phyloP scores from a whole-genome alignment of 2,329 filamentous ascomycete species.

The Ophiognomonia clavigignenti-juglandacearum region DNA sequence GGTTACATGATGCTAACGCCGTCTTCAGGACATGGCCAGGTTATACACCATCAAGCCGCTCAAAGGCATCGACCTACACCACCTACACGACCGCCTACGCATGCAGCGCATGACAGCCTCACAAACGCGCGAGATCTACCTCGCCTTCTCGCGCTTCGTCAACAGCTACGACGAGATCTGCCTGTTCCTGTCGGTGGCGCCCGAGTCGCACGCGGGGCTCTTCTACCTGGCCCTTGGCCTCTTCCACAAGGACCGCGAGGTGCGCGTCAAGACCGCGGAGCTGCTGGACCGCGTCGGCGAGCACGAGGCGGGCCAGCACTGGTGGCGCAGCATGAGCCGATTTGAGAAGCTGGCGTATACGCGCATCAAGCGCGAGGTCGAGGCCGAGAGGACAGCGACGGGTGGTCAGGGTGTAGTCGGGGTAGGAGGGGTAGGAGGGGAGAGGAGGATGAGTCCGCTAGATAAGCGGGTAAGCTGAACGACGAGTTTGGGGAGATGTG shows the following conservation, averaged over 20 bases:
- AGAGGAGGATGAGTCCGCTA: slow-evolving; percentile 15
- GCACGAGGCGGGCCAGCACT: slow-evolving; percentile 89
- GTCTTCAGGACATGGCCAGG: slow-evolving; percentile 65
- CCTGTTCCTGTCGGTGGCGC: slow-evolving; percentile 74
- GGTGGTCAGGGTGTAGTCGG: background rate
- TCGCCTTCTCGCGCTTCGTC: slow-evolving; percentile 70
- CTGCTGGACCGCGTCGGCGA: slow-evolving; percentile 76
- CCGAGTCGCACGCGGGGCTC: slow-evolving; percentile 79
- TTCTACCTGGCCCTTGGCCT: slow-evolving; percentile 89
- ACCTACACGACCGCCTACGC: slow-evolving; percentile 87
- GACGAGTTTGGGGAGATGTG: background rate
- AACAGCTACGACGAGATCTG: slow-evolving; percentile 81
- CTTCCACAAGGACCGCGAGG: slow-evolving; percentile 81
- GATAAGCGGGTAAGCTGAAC: slow-evolving; percentile 47
- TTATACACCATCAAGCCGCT: slow-evolving; percentile 62
- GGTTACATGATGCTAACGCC: no score
- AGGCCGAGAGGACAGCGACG: slow-evolving; percentile 43
- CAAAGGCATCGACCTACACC: slow-evolving; percentile 79
- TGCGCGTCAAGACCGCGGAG: slow-evolving; percentile 71
- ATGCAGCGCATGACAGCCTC: slow-evolving; percentile 71
- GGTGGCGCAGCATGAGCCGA: slow-evolving; percentile 80
- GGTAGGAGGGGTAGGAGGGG: slow-evolving; percentile 32
- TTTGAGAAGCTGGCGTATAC: slow-evolving; percentile 87
- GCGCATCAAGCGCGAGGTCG: slow-evolving; percentile 65
- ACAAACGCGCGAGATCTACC: slow-evolving; percentile 79